Conservation (phyloP, 306 rosid genomes). For the Inga leiocalycina region DNA sequence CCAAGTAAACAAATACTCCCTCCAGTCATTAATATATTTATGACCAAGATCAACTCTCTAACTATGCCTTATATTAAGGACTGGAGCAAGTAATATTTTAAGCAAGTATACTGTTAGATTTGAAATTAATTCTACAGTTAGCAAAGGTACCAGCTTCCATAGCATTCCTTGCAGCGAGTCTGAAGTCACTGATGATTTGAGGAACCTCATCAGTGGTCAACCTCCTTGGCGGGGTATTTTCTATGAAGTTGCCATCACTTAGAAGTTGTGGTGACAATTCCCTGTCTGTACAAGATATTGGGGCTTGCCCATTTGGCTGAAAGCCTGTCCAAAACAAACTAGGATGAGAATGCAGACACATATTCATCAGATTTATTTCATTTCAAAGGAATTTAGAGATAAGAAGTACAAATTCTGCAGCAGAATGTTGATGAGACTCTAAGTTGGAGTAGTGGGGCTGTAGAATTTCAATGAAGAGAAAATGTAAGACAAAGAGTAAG, state of each 20-base stretch:
- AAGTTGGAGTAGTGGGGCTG: no score
- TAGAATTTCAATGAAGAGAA: no score
- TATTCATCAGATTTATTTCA: not conserved
- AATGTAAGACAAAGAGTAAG: no score
- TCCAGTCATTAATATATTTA: not conserved
- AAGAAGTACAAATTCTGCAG: not conserved
- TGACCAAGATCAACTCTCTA: no score
- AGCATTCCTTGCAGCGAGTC: not conserved
- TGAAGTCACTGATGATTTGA: not conserved
- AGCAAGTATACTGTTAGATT: no score
- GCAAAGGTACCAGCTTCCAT: not conserved
- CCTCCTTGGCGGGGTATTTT: not conserved
- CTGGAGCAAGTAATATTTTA: no score
- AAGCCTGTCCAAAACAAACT: slow-evolving; percentile 39
- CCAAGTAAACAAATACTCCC: not conserved
- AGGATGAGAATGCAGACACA: not conserved
- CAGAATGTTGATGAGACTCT: not conserved
- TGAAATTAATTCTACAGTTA: not conserved
- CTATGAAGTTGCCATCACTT: not conserved
- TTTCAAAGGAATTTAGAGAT: not conserved
- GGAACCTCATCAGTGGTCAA: not conserved
- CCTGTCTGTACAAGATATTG: slow-evolving; percentile 65
- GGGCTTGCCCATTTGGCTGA: slow-evolving; percentile 58
- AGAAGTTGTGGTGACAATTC: slow-evolving; percentile 37
- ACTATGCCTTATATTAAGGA: no score